These are phyloP conservation scores for Huntiella savannae DNA, from an alignment of 2,329 filamentous ascomycete genomes.

Conservation along the genomic window DNA sequence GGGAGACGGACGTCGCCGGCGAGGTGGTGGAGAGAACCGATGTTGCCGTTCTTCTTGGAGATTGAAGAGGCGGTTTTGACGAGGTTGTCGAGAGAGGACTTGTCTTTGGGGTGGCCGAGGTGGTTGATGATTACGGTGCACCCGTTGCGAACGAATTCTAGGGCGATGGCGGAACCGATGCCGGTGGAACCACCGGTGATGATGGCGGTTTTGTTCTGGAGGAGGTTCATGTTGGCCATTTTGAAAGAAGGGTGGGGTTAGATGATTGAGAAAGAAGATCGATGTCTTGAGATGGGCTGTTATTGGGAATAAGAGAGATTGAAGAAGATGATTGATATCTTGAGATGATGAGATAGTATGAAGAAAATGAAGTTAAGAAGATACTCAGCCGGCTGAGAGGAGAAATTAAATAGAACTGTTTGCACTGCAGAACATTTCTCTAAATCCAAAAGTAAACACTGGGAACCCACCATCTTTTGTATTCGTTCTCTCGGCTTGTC, in stretches of 20 bases:
- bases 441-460: too few relatives aligned
- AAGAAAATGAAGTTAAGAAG: too few relatives aligned
- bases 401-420: too few relatives aligned
- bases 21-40: constrained; percentile 38
- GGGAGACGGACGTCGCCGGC: constrained; percentile 61
- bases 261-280: too few relatives aligned
- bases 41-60: constrained; percentile 15
- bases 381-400: too few relatives aligned
- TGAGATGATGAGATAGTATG: too few relatives aligned
- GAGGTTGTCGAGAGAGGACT: constrained; percentile 32
- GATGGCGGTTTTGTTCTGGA: constrained; percentile 59
- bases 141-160: constrained; percentile 61
- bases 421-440: too few relatives aligned
- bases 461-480: too few relatives aligned
- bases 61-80: constrained; percentile 32
- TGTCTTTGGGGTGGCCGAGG: constrained; percentile 38
- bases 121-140: constrained; percentile 68
- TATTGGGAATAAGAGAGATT: too few relatives aligned
- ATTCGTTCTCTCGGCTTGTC: too few relatives aligned
- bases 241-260: background rate
- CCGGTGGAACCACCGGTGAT: constrained; percentile 77
- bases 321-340: too few relatives aligned
- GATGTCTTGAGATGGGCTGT: too few relatives aligned
- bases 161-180: constrained; percentile 68
- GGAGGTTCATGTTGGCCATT: constrained; percentile 26